Evolutionary conservation across 257 asterid genomes (phyloP).

Genomic region (Osmanthus fragrans): DNA sequence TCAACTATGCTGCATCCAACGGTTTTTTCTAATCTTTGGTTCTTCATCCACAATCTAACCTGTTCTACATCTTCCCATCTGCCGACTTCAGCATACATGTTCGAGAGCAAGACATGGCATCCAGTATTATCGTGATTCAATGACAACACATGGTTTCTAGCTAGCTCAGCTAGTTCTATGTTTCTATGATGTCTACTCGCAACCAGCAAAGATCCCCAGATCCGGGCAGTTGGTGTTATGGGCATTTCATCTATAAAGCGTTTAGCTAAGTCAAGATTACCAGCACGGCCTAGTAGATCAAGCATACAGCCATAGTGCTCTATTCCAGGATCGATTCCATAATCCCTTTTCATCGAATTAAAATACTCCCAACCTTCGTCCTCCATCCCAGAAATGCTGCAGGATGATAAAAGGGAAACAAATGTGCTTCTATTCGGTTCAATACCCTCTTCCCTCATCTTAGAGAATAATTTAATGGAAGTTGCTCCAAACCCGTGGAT

Average conservation of each 20-base stretch:
- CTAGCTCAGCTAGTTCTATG: slow-evolving; percentile 59
- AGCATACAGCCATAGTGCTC: slow-evolving; percentile 66
- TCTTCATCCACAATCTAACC: slow-evolving; percentile 42
- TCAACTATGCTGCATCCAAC: slow-evolving; percentile 43
- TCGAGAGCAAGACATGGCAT: slow-evolving; percentile 60
- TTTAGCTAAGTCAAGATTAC: slow-evolving; percentile 51
- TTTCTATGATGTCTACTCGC: slow-evolving; percentile 59
- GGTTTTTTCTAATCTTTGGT: slow-evolving; percentile 47
- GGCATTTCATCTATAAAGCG: slow-evolving; percentile 58
- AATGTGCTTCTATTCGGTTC: slow-evolving; percentile 59
- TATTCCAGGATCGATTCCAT: slow-evolving; percentile 52
- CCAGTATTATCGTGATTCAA: slow-evolving; percentile 51
- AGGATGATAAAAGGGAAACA: slow-evolving; percentile 56
- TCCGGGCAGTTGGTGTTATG: slow-evolving; percentile 48
- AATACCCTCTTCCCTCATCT: slow-evolving; percentile 43
- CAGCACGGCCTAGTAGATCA: slow-evolving; percentile 57
- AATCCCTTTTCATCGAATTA: slow-evolving; percentile 47
- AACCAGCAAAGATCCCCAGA: slow-evolving; percentile 68
- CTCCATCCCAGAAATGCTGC: slow-evolving; percentile 50
- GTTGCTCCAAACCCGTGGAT: slow-evolving; percentile 56
- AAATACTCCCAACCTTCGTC: slow-evolving; percentile 58
- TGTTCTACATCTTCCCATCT: slow-evolving; percentile 62
- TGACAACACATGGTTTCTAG: slow-evolving; percentile 40
- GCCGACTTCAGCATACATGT: slow-evolving; percentile 59
- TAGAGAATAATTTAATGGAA: slow-evolving; percentile 42